These are phyloP conservation scores for Avena atlantica DNA, from an alignment of 176 grass and related monocot species.

Conservation along the genomic window DNA sequence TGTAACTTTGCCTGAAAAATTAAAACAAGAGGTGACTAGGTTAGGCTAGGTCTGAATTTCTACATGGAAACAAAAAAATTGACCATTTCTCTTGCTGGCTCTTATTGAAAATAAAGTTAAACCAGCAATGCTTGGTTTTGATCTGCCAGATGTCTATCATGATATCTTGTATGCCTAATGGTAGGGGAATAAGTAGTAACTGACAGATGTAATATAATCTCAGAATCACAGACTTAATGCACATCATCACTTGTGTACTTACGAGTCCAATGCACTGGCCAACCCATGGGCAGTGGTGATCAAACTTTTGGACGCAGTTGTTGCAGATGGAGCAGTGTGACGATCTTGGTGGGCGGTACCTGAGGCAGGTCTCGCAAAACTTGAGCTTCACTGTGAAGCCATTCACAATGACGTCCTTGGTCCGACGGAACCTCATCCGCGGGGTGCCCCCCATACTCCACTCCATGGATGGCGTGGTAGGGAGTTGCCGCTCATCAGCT, in stretches of 20 bases:
- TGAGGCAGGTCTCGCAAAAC: slow-evolving; percentile 70
- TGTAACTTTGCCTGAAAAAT: neutral
- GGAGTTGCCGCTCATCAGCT: slow-evolving; percentile 46
- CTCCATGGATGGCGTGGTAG: slow-evolving; percentile 58
- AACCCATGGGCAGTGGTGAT: slow-evolving; percentile 84
- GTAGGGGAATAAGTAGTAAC: neutral
- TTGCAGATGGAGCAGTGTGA: slow-evolving; percentile 80
- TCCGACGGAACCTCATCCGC: slow-evolving; percentile 44
- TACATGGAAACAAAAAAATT: neutral
- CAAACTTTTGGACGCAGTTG: slow-evolving; percentile 77
- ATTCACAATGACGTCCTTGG: slow-evolving; percentile 56
- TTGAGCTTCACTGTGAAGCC: slow-evolving; percentile 62
- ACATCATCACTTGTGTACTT: slow-evolving; percentile 24
- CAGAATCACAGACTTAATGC: neutral
- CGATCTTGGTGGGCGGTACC: slow-evolving; percentile 58
- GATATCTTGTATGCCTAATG: slow-evolving; percentile 2
- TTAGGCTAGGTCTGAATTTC: neutral
- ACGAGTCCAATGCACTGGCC: slow-evolving; percentile 77
- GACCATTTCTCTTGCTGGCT: neutral
- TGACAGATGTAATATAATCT: neutral
- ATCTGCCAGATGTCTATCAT: neutral
- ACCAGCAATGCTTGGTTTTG: neutral
- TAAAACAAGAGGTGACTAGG: neutral
- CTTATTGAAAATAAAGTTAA: slow-evolving; percentile 21
- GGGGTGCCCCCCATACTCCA: slow-evolving; percentile 60